A percentile compares a stretch with the other conserved stretches of the same genome.
phyloP scores from a whole-genome alignment of 192 early-diverging fungal genomes.

The Coemansia sp. region DNA sequence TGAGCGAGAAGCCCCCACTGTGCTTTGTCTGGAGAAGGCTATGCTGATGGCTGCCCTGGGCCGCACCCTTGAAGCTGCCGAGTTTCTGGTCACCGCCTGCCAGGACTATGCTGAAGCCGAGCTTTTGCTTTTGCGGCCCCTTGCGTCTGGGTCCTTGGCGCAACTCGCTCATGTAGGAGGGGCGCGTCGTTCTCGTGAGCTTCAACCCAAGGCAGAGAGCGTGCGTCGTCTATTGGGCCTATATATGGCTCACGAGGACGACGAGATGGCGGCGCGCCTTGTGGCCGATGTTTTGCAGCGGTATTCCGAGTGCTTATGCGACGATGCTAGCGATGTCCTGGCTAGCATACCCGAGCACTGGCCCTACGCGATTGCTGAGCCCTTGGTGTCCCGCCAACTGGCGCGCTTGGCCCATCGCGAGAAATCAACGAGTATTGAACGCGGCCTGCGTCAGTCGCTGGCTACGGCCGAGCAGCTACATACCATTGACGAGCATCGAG shows the following conservation, averaged over 20 bases:
- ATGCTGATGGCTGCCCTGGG: slow-evolving; percentile 29
- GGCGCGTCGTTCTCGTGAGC: background rate
- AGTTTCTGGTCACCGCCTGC: slow-evolving; percentile 17
- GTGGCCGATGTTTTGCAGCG: slow-evolving; percentile 23
- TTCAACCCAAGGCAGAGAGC: background rate
- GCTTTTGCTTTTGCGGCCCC: slow-evolving; percentile 26
- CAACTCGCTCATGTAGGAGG: background rate
- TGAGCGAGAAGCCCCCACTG: slow-evolving; percentile 9
- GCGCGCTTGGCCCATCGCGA: slow-evolving; percentile 4
- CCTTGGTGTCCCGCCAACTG: slow-evolving; percentile 29
- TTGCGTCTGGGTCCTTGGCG: slow-evolving; percentile 19
- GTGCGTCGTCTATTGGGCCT: slow-evolving; percentile 20
- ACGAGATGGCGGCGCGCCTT: slow-evolving; percentile 37
- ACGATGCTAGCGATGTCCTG: slow-evolving; percentile 3
- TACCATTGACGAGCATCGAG: background rate
- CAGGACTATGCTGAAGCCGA: slow-evolving; percentile 50
- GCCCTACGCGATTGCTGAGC: slow-evolving; percentile 22
- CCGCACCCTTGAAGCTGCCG: slow-evolving; percentile 10
- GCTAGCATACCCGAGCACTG: slow-evolving; percentile 35
- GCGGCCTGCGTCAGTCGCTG: slow-evolving; percentile 13
- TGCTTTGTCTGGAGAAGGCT: slow-evolving; percentile 28
- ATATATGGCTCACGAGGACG: slow-evolving; percentile 25
- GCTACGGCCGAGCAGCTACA: slow-evolving; percentile 5
- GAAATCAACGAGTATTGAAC: slow-evolving; percentile 2
- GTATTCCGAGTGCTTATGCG: slow-evolving; percentile 3